phyloP scores from a whole-genome alignment of 2,329 filamentous ascomycete genomes.

The Colletotrichum sp. region DNA sequence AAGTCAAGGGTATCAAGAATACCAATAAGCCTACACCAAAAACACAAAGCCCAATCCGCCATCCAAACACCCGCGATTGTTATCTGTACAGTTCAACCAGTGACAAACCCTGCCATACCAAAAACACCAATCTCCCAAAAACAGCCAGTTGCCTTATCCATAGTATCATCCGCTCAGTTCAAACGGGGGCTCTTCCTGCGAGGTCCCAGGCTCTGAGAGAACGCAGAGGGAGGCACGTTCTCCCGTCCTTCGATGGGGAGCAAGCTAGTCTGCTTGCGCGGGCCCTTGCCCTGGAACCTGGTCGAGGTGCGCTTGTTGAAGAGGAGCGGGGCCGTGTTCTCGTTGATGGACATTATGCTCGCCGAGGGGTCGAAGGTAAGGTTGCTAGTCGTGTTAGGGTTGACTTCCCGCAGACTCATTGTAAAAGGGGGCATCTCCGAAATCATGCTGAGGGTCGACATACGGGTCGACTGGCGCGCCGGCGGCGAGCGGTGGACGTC shows the following conservation, averaged over 20 bases:
- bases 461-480: conserved; percentile 16
- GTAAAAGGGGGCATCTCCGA: conserved; percentile 31
- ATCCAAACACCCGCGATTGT: background rate
- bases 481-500: conserved; percentile 2
- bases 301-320: conserved; percentile 46
- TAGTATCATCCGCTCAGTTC: conserved; percentile 28
- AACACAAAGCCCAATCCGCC: background rate
- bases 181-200: conserved; percentile 62
- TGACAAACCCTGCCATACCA: background rate
- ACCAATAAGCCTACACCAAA: conserved; percentile 18
- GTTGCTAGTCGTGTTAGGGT: conserved; percentile 45
- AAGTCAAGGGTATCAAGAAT: conserved; percentile 22
- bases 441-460: conserved; percentile 20
- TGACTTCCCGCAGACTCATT: conserved; percentile 60
- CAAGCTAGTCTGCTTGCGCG: conserved; percentile 35
- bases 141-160: background rate
- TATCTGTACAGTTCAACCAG: background rate
- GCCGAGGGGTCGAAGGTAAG: conserved; percentile 50
- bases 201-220: conserved; percentile 46
- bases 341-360: conserved; percentile 45
- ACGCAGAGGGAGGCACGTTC: conserved; percentile 52
- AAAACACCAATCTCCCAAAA: background rate
- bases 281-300: conserved; percentile 33
- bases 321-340: conserved; percentile 50
- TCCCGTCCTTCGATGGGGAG: conserved; percentile 51